phyloP scores from a whole-genome alignment of 2,329 filamentous ascomycete species.

The Botryotinia narcissicola region DNA sequence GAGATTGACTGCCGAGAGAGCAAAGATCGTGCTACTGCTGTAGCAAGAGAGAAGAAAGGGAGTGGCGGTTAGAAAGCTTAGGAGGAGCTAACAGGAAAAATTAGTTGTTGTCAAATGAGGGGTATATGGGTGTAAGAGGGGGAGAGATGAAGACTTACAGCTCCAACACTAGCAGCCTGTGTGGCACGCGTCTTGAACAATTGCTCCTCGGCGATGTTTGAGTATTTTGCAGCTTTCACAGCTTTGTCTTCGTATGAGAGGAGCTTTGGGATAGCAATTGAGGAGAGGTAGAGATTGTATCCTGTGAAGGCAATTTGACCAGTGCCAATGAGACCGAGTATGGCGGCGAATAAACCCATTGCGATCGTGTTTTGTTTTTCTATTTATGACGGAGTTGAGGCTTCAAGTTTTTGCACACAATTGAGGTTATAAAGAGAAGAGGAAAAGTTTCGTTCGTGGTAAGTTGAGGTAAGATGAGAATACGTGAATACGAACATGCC shows the following conservation, averaged over 20 bases:
- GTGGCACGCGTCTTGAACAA: conserved; percentile 46
- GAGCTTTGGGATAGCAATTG: conserved; percentile 45
- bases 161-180: conserved; percentile 34
- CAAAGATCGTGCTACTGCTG: background rate
- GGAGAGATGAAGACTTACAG: conserved; percentile 1
- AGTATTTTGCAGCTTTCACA: conserved; percentile 47
- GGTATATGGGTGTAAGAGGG: background rate
- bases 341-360: conserved; percentile 1
- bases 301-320: conserved; percentile 42
- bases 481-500: background rate
- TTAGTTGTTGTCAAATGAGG: background rate
- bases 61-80: background rate
- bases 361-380: background rate
- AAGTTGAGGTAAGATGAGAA: background rate
- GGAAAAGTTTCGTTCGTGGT: background rate
- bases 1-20: background rate
- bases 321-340: conserved; percentile 10
- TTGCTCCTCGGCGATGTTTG: conserved; percentile 43
- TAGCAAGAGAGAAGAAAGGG: background rate
- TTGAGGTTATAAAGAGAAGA: background rate
- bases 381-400: background rate
- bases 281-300: conserved; percentile 45
- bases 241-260: conserved; percentile 46
- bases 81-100: background rate
- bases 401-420: too few species aligned